Percentiles rank a stretch among this genome's conserved stretches.
Conservation (phyloP, 2,329 filamentous ascomycete species). For the Colletotrichum sp. region DNA sequence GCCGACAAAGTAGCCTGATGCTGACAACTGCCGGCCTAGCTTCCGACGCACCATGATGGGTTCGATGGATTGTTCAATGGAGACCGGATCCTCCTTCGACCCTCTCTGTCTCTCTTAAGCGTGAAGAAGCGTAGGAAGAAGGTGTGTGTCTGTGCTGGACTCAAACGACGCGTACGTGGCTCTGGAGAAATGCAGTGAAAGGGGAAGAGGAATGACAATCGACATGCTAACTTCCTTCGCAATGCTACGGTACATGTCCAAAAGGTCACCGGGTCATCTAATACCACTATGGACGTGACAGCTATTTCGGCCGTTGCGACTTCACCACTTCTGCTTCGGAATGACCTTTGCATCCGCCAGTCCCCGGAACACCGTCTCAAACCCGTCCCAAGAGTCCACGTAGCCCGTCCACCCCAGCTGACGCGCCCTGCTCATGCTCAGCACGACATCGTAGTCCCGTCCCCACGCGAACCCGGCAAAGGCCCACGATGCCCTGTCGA, state of each 20-base stretch:
- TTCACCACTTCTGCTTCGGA: slow-evolving; percentile 11
- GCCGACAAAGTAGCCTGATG: not conserved
- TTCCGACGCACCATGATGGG: not conserved
- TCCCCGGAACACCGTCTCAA: slow-evolving; percentile 28
- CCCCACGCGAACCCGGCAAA: slow-evolving; percentile 49
- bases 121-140: not conserved
- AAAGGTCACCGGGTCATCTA: not conserved
- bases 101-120: not conserved
- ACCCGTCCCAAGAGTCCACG: slow-evolving; percentile 5
- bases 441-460: slow-evolving; percentile 41
- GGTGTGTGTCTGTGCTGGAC: not conserved
- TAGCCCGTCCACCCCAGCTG: slow-evolving; percentile 45
- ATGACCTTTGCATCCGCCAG: slow-evolving; percentile 30
- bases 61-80: not conserved
- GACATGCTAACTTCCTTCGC: not conserved
- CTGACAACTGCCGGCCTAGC: not conserved
- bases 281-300: not conserved
- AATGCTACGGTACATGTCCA: not conserved
- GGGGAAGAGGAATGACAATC: not conserved
- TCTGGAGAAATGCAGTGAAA: not conserved
- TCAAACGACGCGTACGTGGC: not conserved
- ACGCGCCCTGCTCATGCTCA: slow-evolving; percentile 49
- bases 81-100: not conserved
- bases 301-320: not conserved
- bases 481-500: slow-evolving; percentile 45